Evolutionary conservation across 805 yeast genomes (phyloP), one percentile per base, ranked within the genome.

Genomic region (Sugiyamaella floridensis): DNA sequence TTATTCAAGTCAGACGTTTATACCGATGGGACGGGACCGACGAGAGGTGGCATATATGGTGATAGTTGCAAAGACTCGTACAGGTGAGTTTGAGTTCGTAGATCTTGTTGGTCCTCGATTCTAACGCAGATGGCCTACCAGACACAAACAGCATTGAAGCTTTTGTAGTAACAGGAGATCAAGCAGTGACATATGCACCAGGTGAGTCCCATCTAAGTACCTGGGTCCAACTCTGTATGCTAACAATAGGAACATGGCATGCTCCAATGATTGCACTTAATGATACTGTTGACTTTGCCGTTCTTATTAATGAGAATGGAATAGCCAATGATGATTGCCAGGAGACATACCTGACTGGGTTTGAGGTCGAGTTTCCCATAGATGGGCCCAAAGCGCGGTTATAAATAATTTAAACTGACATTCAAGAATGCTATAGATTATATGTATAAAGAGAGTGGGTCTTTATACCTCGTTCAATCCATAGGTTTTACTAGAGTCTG

Each of bases 191-290:
- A 0, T 89, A 89, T 66, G 95, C 89, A 0, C 79, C 77, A 7
- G 77, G 75, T 47, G 37, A 16, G 43, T 14, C 8, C 12, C 8
- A 28, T n/a, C n/a, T n/a, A n/a, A 28, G 10, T 12, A 12, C 2
- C 15, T 26, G 14, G n/a, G 16, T 10, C n/a, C 18, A 32, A 46
- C 9, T 32, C 9, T 32, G 4, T 32, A 32, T 11, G 4, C 12
- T 14, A 11, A 32, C 12, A 10, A 14, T 11, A 11, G 88, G 85
- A 0, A 79, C 84, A 4, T 90, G 98, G 98, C 98, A 90, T 66
- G 96, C 97, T 0, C 97, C 98, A 2, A 90, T 90, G 98, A 84
- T 92, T 19, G 92, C 88, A 1, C 67, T 89, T 9, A 84, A 82
- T 34, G 80, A 78, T 22, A 71, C 72, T 4, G 70, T 83, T 12